These are phyloP conservation scores for Sordariomycetes sp. DNA, from an alignment of 2,329 filamentous ascomycete genomes.

Conservation along the genomic window DNA sequence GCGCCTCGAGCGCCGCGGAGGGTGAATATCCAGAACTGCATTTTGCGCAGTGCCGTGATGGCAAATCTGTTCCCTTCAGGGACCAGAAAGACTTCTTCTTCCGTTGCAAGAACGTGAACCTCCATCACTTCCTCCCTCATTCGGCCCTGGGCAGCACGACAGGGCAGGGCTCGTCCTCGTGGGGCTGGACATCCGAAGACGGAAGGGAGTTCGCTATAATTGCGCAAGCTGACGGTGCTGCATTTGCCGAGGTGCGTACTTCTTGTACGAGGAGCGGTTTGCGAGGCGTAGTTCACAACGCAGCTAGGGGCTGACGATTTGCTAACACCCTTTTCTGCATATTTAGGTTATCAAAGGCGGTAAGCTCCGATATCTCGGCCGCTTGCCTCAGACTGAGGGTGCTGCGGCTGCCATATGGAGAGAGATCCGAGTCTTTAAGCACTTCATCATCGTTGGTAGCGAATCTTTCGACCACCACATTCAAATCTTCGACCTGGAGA, in stretches of 20 bases:
- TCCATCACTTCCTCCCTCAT: conserved; percentile 27
- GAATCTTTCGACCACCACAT: conserved; percentile 42
- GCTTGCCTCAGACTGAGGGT: conserved; percentile 33
- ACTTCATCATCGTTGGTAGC: conserved; percentile 26
- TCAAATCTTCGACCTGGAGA: conserved; percentile 55
- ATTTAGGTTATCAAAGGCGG: conserved; percentile 31
- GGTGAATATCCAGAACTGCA: background rate
- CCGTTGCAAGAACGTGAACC: conserved; percentile 31
- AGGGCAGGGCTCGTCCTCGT: conserved; percentile 29
- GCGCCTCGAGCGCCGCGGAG: background rate
- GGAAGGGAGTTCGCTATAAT: conserved; percentile 46
- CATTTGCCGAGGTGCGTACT: conserved; percentile 36
- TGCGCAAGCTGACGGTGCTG: conserved; percentile 43
- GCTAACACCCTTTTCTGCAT: too few species aligned
- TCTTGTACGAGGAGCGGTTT: background rate
- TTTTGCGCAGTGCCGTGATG: conserved; percentile 7
- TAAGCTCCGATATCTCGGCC: conserved; percentile 42
- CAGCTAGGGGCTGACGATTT: too few species aligned
- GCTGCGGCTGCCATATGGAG: conserved; percentile 37
- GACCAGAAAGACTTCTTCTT: conserved; percentile 34
- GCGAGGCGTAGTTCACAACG: too few species aligned
- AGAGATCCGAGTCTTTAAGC: conserved; percentile 35
- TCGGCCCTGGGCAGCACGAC: conserved; percentile 20
- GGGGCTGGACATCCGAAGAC: conserved; percentile 43
- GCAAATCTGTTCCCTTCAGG: conserved; percentile 23